A percentile compares a stretch with the other conserved stretches of the same genome.
Evolutionary conservation across 1,139 yeast genomes (phyloP).

Genomic region (Candida gigantensis): DNA sequence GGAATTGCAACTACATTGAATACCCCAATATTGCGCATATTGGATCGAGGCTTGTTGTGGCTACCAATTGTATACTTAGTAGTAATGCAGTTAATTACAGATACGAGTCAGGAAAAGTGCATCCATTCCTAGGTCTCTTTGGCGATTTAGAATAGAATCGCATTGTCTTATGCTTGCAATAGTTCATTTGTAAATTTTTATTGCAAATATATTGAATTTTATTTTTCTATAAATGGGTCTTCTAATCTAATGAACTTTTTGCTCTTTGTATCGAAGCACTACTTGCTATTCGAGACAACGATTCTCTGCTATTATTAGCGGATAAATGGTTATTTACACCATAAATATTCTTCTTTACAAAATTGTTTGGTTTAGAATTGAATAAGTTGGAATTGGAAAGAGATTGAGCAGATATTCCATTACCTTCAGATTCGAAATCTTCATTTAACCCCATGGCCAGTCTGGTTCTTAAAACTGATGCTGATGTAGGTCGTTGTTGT

Average conservation of each 20-base stretch:
- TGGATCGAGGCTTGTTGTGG: too few species aligned
- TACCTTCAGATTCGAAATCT: conserved; percentile 17
- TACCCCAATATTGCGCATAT: too few species aligned
- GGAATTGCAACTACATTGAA: too few species aligned
- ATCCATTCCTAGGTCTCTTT: too few species aligned
- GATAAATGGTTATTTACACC: conserved; percentile 17
- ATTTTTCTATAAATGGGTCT: too few species aligned
- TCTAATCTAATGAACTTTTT: conserved; percentile 15
- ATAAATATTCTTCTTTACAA: conserved; percentile 25
- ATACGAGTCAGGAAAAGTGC: too few species aligned
- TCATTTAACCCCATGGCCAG: conserved; percentile 39
- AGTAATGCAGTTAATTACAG: too few species aligned
- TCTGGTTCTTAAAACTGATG: conserved; percentile 40
- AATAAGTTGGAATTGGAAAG: conserved; percentile 3
- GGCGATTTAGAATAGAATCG: too few species aligned
- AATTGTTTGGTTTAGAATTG: conserved; percentile 21
- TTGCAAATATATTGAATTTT: too few species aligned
- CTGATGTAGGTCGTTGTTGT: conserved; percentile 12
- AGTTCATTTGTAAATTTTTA: too few species aligned
- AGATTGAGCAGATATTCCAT: conserved; percentile 10
- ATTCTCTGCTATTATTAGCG: conserved; percentile 33
- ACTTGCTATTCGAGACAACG: conserved; percentile 27
- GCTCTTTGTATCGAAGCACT: conserved; percentile 19
- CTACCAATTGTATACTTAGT: too few species aligned
- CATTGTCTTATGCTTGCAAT: too few species aligned